Percentiles rank a stretch among this genome's conserved stretches.
phyloP scores from a whole-genome alignment of 371 early-diverging fungal genomes.

The Mucor ambiguus region DNA sequence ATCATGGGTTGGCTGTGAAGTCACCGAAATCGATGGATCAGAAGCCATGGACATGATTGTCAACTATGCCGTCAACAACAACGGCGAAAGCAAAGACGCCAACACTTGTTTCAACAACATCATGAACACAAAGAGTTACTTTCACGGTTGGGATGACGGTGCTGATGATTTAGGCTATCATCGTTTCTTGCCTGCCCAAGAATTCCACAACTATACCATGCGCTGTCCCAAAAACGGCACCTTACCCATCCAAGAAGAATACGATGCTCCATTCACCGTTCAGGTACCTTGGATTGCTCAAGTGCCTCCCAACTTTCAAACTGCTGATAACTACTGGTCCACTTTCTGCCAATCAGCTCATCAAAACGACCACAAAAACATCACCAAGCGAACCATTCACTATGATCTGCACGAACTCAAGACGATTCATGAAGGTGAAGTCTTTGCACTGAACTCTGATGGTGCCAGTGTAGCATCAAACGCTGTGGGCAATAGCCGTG shows the following conservation, averaged over 20 bases:
- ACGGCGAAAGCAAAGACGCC: conserved; percentile 56
- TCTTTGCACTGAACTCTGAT: conserved; percentile 25
- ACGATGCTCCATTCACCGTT: conserved; percentile 52
- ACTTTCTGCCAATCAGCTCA: conserved; percentile 46
- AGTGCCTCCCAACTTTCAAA: conserved; percentile 35
- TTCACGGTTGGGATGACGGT: conserved; percentile 60
- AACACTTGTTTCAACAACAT: conserved; percentile 57
- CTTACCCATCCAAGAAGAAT: conserved; percentile 39
- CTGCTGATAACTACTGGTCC: conserved; percentile 46
- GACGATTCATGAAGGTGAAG: conserved; percentile 41
- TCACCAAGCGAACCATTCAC: conserved; percentile 20
- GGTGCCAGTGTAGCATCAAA: conserved; percentile 26
- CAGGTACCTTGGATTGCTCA: conserved; percentile 55
- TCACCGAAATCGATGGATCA: conserved; percentile 49
- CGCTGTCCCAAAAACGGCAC: conserved; percentile 49
- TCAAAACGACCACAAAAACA: conserved; percentile 6
- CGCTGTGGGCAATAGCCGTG: conserved; percentile 26
- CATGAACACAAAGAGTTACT: conserved; percentile 57
- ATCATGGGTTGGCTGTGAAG: conserved; percentile 52
- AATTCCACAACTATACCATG: conserved; percentile 48
- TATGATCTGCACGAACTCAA: conserved; percentile 40
- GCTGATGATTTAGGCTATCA: conserved; percentile 58
- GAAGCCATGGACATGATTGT: conserved; percentile 55
- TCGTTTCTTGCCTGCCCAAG: conserved; percentile 56
- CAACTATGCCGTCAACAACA: conserved; percentile 58